phyloP scores from a whole-genome alignment of 257 asterid genomes.

The Solanum appendiculatum region DNA sequence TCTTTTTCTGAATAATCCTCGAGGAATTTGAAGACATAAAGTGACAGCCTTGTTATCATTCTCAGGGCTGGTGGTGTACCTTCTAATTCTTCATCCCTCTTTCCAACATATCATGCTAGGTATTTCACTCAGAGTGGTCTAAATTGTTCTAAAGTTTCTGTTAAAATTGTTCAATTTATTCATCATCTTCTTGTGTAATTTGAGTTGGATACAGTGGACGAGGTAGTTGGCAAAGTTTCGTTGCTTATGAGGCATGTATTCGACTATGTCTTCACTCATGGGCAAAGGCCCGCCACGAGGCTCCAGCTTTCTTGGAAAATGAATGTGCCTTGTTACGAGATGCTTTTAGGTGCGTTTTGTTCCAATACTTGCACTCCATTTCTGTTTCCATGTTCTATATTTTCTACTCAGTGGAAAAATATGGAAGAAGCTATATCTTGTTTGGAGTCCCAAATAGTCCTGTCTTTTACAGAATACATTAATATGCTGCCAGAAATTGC shows the following conservation, averaged over 20 bases:
- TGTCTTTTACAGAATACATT: neutral
- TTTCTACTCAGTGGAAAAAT: neutral
- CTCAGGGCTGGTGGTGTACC: slow-evolving; percentile 57
- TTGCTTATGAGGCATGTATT: slow-evolving; percentile 88
- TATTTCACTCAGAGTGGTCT: slow-evolving; percentile 7
- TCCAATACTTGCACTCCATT: neutral
- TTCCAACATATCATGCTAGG: slow-evolving; percentile 95
- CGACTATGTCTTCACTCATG: slow-evolving; percentile 90
- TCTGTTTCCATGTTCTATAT: neutral
- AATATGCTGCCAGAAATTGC: neutral
- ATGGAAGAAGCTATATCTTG: neutral
- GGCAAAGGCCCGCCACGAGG: slow-evolving; percentile 69
- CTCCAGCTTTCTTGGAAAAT: slow-evolving; percentile 71
- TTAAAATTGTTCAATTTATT: neutral
- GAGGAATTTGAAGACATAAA: neutral
- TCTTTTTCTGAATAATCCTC: neutral
- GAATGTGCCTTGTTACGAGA: slow-evolving; percentile 80
- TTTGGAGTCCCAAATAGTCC: neutral
- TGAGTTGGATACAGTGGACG: slow-evolving; percentile 53
- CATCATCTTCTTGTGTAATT: slow-evolving; percentile 5
- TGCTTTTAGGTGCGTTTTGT: slow-evolving; percentile 62
- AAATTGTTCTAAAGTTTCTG: neutral
- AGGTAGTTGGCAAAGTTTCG: slow-evolving; percentile 69
- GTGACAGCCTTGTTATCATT: neutral
- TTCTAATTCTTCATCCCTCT: slow-evolving; percentile 38